These are phyloP conservation scores for Verticillium zaregamsianum DNA, from an alignment of 2,329 filamentous ascomycete species.

Conservation along the genomic window DNA sequence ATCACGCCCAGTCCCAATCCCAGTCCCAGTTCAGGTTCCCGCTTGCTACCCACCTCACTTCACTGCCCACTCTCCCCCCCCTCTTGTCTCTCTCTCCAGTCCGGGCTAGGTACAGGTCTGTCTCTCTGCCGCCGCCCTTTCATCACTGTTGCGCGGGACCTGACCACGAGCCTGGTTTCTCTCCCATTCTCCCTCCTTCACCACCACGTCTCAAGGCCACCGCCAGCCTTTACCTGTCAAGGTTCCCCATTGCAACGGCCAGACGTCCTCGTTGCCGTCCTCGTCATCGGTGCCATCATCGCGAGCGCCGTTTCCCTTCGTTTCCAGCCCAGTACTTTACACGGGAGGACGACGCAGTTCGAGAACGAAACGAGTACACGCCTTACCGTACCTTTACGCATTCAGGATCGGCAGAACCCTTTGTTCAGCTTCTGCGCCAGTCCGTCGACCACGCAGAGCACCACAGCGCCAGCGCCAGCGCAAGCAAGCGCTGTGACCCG, in stretches of 20 bases:
- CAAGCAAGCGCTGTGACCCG: not conserved
- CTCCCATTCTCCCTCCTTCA: conserved; percentile 5
- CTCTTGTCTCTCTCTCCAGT: conserved; percentile 8
- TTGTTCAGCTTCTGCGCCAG: not conserved
- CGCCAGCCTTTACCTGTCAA: not conserved
- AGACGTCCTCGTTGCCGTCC: not conserved
- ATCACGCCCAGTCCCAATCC: not conserved
- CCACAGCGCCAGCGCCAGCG: not conserved
- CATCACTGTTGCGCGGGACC: conserved; percentile 2
- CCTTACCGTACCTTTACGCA: not conserved
- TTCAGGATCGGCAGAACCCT: not conserved
- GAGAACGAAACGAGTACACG: not conserved
- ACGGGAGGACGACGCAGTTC: not conserved
- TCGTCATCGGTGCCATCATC: not conserved
- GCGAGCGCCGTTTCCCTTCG: not conserved
- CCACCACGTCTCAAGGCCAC: not conserved
- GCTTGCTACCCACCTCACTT: conserved; percentile 2
- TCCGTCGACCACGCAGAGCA: not conserved
- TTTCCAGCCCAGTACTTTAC: not conserved
- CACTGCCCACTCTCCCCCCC: conserved; percentile 12
- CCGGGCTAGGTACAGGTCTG: conserved; percentile 1
- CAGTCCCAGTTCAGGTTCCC: not conserved
- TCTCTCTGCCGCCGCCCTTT: conserved; percentile 3
- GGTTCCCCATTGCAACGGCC: not conserved
- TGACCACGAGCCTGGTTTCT: not conserved